Base-by-base conservation (phyloP, 371 early-diverging fungal genomes). In the Apophysomyces trapeziformis region DNA sequence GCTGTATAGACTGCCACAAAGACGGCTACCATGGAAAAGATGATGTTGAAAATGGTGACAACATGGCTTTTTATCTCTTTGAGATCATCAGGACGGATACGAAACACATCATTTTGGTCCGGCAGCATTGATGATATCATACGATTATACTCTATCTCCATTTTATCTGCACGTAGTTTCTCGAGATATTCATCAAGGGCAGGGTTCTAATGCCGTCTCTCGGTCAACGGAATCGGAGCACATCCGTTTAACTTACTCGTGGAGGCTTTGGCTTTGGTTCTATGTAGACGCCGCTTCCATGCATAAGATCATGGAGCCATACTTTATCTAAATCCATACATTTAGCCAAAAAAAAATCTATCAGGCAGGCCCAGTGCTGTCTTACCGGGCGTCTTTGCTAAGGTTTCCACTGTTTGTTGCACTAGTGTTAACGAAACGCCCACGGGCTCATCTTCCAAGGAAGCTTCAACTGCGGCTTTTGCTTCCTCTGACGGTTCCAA, bases 21-120 rank as follows among this genome's bases (percentile, higher is more conserved):
- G 12, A 88, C 88, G 4, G 90, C 89, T 1, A 71, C 82, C 75
- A 87, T 83, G 13, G 88, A 87, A 54, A 91, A 80, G 0, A 82
- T 56, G 39, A 90, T 87, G 61, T 91, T 91, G 26, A 86, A 45
- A n/a, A 90, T 82, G 13, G 88, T 78, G 4, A 80, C 77, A 7
- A 89, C 66, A 57, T 84, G 80, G 36, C 84, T 73, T 14, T 82
- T 72, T 11, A 82, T 74, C 41, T 82, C 79, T 61, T 78, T 78
- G 13, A 86, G 67, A 47, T 89, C 89, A 39, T 77, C 73, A 5
- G 74, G 74, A 2, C 66, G 67, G 32, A 78, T 63, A 16, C 72
- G 67, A 47, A 78, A 63, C 14, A 74, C 61, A 50, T 68, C 67
- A 18, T 79, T 70, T 54, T 76, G 71, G 57, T 74, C 72, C 8